Evolutionary conservation across 2,329 filamentous ascomycete species (phyloP), one percentile per base, ranked within the genome.

Genomic region (Aspergillus ustus): DNA sequence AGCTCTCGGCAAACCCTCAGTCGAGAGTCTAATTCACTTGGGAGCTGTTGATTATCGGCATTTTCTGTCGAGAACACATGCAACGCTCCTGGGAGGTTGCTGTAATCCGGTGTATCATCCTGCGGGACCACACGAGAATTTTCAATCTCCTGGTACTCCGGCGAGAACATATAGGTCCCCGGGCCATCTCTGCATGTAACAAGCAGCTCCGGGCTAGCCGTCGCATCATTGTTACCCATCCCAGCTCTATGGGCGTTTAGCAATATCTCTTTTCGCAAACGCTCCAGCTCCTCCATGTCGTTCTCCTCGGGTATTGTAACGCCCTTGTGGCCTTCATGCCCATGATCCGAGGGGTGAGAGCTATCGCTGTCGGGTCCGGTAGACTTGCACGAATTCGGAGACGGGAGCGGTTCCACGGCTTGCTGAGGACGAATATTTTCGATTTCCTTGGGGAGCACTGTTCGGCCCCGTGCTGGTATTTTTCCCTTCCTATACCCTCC

Each of bases 111-210:
- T 22, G 50, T 44, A 3, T 31, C 37, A 17, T 45, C 48, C 22
- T 52, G 54, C 4, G 45, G 25, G 43, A 52, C 40, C 19, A 52
- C 43, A 43, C 64, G 60, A 44, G 55, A 22, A 17, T 55, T 57
- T 28, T 44, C 60, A 20, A 73, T 66, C 7, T 56, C 34, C 9
- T 63, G 25, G 52, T 68, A 70, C 9, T 71, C 52, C 15, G 60
- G 45, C 15, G 71, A 72, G 7, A 50, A 46, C 15, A 61, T 64
- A 51, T 75, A 67, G 0, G 64, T 66, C 3, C 73, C 74, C 25
- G 71, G 68, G 17, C 74, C 74, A 19, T 71, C 62, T 56, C 72
- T 65, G n/a, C 65, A 70, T 25, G 57, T 67, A 6, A 52, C 44
- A 25, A 73, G 66, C 13, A 59, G 44, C 46, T 72, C 69, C 7